These are phyloP conservation scores for Globisporangium apiculatum DNA, from an alignment of 352 stramenopile genomes.

Conservation along the genomic window DNA sequence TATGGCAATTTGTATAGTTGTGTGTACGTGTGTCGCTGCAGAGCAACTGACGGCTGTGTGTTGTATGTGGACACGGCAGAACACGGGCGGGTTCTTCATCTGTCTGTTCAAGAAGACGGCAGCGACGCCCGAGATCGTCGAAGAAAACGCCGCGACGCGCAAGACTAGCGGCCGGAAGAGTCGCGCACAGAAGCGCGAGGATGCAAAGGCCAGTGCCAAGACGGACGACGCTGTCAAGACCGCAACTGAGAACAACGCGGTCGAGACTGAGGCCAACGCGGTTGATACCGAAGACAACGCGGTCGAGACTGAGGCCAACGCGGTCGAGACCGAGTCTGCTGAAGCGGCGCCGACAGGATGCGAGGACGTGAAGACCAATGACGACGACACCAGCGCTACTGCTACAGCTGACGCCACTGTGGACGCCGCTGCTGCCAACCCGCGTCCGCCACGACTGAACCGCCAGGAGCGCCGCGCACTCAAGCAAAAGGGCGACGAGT, in stretches of 20 bases:
- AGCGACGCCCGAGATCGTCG: conserved; percentile 27
- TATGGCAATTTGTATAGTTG: not conserved
- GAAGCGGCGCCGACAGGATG: not conserved
- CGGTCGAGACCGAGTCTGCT: conserved; percentile 6
- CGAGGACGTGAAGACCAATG: not conserved
- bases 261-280: conserved; percentile 7
- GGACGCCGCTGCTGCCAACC: conserved; percentile 5
- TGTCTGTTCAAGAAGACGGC: conserved; percentile 92
- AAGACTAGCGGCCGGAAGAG: conserved; percentile 9
- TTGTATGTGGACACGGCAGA: conserved; percentile 18
- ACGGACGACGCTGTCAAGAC: conserved; percentile 11
- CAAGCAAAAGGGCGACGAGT: conserved; percentile 59
- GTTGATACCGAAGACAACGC: conserved; percentile 13
- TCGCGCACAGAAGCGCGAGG: conserved; percentile 14
- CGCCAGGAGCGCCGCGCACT: conserved; percentile 41
- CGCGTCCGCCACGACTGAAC: conserved; percentile 8
- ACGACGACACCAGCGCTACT: not conserved
- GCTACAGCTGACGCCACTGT: not conserved
- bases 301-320: conserved; percentile 1
- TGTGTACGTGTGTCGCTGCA: not conserved
- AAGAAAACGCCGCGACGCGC: conserved; percentile 15
- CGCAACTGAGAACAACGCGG: not conserved
- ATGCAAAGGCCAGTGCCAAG: too few relatives aligned
- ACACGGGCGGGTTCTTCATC: conserved; percentile 99
- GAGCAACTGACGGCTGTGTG: not conserved